Conservation (phyloP, 371 early-diverging fungal species). For the Syncephalastrum monosporum region DNA sequence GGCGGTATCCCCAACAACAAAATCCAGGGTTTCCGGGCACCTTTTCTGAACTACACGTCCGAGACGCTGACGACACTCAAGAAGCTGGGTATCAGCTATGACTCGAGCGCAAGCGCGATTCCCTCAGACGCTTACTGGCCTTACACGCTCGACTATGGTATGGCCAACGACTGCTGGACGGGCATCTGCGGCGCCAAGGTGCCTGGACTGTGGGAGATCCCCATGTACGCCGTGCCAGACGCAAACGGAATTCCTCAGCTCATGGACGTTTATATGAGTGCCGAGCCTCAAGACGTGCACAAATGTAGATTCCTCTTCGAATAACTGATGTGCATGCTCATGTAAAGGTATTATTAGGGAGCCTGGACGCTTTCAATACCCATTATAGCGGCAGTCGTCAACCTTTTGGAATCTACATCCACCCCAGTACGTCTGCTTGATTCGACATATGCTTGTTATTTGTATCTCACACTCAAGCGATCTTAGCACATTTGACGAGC, state of each 20-base stretch:
- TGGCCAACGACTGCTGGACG: conserved; percentile 68
- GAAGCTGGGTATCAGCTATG: conserved; percentile 61
- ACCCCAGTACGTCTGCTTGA: conserved; percentile 37
- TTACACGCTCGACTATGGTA: conserved; percentile 71
- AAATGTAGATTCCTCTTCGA: conserved; percentile 26
- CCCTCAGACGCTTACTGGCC: conserved; percentile 60
- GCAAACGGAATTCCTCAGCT: conserved; percentile 42
- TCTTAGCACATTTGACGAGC: conserved; percentile 44
- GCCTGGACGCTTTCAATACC: conserved; percentile 46
- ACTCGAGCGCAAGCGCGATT: conserved; percentile 59
- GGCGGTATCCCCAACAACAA: conserved; percentile 66
- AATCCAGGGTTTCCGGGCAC: conserved; percentile 69
- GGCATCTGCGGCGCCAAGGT: conserved; percentile 49
- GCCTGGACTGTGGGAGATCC: conserved; percentile 74
- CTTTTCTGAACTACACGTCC: conserved; percentile 64
- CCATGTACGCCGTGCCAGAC: conserved; percentile 54
- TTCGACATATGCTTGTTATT: too few species aligned
- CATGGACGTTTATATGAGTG: conserved; percentile 70
- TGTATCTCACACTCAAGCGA: too few species aligned
- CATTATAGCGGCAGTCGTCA: conserved; percentile 62
- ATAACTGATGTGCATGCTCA: conserved; percentile 6
- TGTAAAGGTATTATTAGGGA: conserved; percentile 23
- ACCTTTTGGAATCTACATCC: conserved; percentile 70
- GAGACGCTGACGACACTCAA: conserved; percentile 46
- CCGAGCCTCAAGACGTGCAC: conserved; percentile 37